These are phyloP conservation scores for Laburnicola sp. DNA, from an alignment of 2,329 filamentous ascomycete genomes.

Conservation along the genomic window DNA sequence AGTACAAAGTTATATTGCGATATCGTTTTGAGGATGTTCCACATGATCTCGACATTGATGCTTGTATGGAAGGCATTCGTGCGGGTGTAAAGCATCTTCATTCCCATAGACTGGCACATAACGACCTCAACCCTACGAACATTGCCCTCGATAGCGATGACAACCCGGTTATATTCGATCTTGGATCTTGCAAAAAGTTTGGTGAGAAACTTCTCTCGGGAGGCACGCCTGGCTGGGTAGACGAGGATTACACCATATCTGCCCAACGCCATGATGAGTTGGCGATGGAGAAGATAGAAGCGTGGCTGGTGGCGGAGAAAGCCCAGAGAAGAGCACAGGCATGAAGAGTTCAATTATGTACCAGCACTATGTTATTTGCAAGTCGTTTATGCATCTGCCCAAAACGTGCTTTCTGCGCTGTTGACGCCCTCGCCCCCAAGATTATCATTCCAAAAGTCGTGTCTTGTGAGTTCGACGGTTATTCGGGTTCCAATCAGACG, in stretches of 20 bases:
- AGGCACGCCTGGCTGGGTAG: slow-evolving; percentile 10
- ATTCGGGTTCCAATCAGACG: slow-evolving; percentile 8
- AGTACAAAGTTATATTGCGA: slow-evolving; percentile 27
- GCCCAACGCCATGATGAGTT: slow-evolving; percentile 5
- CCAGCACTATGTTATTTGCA: background rate
- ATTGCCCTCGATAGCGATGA: slow-evolving; percentile 2
- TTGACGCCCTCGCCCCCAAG: background rate
- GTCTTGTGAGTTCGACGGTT: background rate
- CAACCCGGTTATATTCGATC: slow-evolving; percentile 5
- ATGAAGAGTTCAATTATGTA: background rate
- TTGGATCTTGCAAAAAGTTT: slow-evolving; percentile 8
- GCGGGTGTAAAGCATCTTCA: slow-evolving; percentile 41
- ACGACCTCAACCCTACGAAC: slow-evolving; percentile 8
- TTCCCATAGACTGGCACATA: slow-evolving; percentile 20
- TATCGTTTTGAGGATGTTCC: slow-evolving; percentile 16
- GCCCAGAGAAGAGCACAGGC: background rate
- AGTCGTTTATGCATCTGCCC: background rate
- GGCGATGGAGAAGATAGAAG: slow-evolving; percentile 8
- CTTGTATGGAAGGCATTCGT: slow-evolving; percentile 25
- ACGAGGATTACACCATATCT: slow-evolving; percentile 11
- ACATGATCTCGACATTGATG: slow-evolving; percentile 16
- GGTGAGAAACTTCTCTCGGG: slow-evolving; percentile 3
- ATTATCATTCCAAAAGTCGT: background rate
- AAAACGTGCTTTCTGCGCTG: background rate
- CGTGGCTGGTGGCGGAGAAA: slow-evolving; percentile 4